Base-by-base conservation (phyloP, 2,329 filamentous ascomycete genomes). In the Phyllosticta paracitricarpa region DNA sequence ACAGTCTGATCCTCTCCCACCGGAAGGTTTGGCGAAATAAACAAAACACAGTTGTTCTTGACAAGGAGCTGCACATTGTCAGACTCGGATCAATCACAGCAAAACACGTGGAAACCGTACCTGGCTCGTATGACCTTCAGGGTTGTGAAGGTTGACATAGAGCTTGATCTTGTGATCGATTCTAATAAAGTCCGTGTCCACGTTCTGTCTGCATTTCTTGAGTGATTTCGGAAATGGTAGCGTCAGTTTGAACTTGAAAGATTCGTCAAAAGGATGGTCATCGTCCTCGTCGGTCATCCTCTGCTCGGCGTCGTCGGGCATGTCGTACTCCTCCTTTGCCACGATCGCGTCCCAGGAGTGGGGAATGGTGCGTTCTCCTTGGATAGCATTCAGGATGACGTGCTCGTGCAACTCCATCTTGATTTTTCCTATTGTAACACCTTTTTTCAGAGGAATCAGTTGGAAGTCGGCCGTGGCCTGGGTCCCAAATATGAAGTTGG, bases 401-500 rank as follows among this genome's bases (percentile, higher is more conserved):
- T 83, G 73, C 76, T 99, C 94, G 53, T 94, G 80, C 62, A 99
- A 78, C 66, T 89, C 86, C 69, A 91, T 85, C 40, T 86, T 86
- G 65, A 97, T 88, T 58, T 87, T 87, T n/a, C 91, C 89, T 63
- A 97, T 84, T 63, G 86, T 85, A 17, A 99, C 79, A 1, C 91
- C 93, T 74, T 99, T 97, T 58, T 96, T 79, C 1, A 97, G 79
- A 0, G 93, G 92, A 1, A 91, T 89, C 64, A 97, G 86, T 64
- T 89, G 85, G 77, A 97, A 93, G 67, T 96, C 87, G 63, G 96
- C 82, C 1, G 86, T 85, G 56, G 97, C 86, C 24, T 82, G 82
- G n/a, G 90, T 95, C 57, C 94, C 94, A 68, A 97, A 96, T 19
- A 96, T 89, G 59, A 96, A 88, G 1, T 94, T 94, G 77, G 97